Evolutionary conservation across 495 filamentous ascomycete genomes (phyloP).

Genomic region (Lepraria neglecta): DNA sequence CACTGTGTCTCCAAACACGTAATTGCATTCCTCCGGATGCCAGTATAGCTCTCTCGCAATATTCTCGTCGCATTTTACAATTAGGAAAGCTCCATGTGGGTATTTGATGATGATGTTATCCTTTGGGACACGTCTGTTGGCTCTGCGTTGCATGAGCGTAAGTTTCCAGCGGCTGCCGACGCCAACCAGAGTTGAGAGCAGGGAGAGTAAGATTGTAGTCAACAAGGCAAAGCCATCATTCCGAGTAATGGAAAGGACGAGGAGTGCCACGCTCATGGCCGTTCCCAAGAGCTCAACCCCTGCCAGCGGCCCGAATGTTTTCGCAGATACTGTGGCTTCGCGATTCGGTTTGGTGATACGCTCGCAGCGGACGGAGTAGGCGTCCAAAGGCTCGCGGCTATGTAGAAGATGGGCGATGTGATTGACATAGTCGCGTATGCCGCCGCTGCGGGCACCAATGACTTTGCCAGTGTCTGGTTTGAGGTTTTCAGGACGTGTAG

Average conservation of each 20-base stretch:
- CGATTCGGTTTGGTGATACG: slow-evolving; percentile 29
- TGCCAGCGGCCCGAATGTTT: slow-evolving; percentile 35
- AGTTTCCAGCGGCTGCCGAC: slow-evolving; percentile 39
- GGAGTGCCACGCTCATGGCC: slow-evolving; percentile 31
- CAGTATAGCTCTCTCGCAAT: slow-evolving; percentile 59
- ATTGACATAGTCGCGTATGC: slow-evolving; percentile 20
- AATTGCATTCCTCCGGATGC: slow-evolving; percentile 45
- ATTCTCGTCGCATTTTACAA: slow-evolving; percentile 56
- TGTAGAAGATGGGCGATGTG: slow-evolving; percentile 29
- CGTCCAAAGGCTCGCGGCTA: slow-evolving; percentile 25
- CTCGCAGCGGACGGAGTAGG: slow-evolving; percentile 39
- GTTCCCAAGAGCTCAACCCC: slow-evolving; percentile 35
- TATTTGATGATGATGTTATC: slow-evolving; percentile 59
- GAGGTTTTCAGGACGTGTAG: slow-evolving; percentile 47
- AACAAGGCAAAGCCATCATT: slow-evolving; percentile 41
- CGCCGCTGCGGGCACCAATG: slow-evolving; percentile 24
- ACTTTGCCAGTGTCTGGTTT: slow-evolving; percentile 23
- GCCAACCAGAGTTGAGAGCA: slow-evolving; percentile 41
- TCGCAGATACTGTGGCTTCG: slow-evolving; percentile 21
- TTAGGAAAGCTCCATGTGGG: slow-evolving; percentile 53
- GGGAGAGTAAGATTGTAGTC: slow-evolving; percentile 38
- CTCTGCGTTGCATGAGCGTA: slow-evolving; percentile 35
- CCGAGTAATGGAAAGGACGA: slow-evolving; percentile 33
- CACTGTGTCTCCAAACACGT: slow-evolving; percentile 30
- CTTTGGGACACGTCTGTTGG: slow-evolving; percentile 43